A percentile compares a stretch with the other conserved stretches of the same genome.
These are phyloP conservation scores for Hibiscus tridactylites DNA, from an alignment of 345 rosid species.

Conservation along the genomic window DNA sequence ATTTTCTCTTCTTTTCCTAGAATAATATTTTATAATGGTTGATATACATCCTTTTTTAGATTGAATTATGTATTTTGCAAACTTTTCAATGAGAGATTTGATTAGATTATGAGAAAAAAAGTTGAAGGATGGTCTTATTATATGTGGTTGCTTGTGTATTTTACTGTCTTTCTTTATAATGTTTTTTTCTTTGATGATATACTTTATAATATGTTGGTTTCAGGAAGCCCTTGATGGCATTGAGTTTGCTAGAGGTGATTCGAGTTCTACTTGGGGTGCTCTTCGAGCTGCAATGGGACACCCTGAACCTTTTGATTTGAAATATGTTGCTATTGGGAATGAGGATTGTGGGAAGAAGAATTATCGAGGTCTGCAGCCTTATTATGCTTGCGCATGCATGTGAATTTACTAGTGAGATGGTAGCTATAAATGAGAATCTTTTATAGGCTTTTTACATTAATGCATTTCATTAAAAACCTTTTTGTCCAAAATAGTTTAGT, in stretches of 20 bases:
- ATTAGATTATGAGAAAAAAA: background rate
- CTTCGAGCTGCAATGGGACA: conserved; percentile 92
- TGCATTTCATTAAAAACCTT: background rate
- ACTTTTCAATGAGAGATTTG: background rate
- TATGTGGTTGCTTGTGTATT: background rate
- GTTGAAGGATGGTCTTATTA: background rate
- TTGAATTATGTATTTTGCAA: background rate
- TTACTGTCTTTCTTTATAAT: background rate
- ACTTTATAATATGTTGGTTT: conserved; percentile 13
- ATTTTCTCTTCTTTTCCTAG: background rate
- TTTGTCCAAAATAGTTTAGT: background rate
- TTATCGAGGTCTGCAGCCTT: conserved; percentile 53
- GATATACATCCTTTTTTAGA: background rate
- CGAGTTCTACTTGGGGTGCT: conserved; percentile 76
- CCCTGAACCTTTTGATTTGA: conserved; percentile 79
- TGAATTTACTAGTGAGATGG: background rate
- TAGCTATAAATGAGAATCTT: conserved; percentile 13
- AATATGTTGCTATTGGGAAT: conserved; percentile 86
- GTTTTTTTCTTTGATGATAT: background rate
- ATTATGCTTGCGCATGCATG: background rate
- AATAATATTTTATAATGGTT: background rate
- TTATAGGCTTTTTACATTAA: background rate
- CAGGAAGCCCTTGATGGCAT: conserved; percentile 97
- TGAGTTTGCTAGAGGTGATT: conserved; percentile 79
- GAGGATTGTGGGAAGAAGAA: conserved; percentile 87